A percentile compares a stretch with the other conserved stretches of the same genome.
These are phyloP conservation scores for Suillus alpinus DNA, from an alignment of 768 basidiomycete species.

Conservation along the genomic window DNA sequence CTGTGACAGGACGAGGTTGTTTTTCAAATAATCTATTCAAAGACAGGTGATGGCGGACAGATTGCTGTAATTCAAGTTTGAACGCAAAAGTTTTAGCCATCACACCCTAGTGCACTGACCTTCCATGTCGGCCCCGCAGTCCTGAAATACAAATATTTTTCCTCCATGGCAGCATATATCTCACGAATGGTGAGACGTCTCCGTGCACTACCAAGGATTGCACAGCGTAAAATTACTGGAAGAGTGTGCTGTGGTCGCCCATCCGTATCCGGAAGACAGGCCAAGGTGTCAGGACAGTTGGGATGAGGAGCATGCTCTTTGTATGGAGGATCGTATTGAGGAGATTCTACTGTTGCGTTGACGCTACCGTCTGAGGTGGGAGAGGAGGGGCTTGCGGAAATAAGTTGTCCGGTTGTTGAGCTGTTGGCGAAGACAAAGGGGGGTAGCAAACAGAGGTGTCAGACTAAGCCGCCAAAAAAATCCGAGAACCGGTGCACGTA, in stretches of 20 bases:
- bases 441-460: constrained; percentile 15
- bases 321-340: constrained; percentile 23
- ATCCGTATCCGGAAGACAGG: constrained; percentile 75
- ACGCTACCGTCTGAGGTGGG: constrained; percentile 33
- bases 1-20: constrained; percentile 77
- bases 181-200: constrained; percentile 80
- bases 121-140: constrained; percentile 85
- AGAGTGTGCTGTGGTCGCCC: constrained; percentile 81
- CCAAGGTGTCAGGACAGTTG: constrained; percentile 74
- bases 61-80: constrained; percentile 55
- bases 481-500: constrained; percentile 27
- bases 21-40: constrained; percentile 81
- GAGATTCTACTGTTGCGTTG: constrained; percentile 22
- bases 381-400: constrained; percentile 34
- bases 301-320: constrained; percentile 62
- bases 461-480: constrained; percentile 7
- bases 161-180: constrained; percentile 85
- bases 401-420: constrained; percentile 17
- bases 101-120: constrained; percentile 38
- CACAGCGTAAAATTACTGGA: constrained; percentile 80
- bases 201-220: constrained; percentile 74
- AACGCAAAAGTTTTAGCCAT: neutral
- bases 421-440: constrained; percentile 31
- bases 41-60: constrained; percentile 81
- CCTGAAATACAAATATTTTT: constrained; percentile 79